Percentiles rank a stretch among this genome's conserved stretches.
Evolutionary conservation across 2,329 filamentous ascomycete genomes (phyloP).

Genomic region (Cordyceps fumosorosea): DNA sequence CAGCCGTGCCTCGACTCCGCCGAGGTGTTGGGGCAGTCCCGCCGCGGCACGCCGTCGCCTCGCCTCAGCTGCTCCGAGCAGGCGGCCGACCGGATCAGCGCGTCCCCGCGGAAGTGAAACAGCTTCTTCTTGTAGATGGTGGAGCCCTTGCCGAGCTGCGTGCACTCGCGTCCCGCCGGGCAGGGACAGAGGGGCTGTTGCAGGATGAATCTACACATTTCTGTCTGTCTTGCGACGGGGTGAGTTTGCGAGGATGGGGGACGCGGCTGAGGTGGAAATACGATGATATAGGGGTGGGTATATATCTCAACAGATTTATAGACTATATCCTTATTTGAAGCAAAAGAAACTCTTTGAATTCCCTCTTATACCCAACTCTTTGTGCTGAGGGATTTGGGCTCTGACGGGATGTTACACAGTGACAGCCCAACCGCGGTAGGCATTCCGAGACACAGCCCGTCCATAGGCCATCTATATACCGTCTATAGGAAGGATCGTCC

Average conservation of each 20-base stretch:
- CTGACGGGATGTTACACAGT: not conserved
- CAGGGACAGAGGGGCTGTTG: conserved; percentile 1
- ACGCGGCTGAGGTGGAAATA: not conserved
- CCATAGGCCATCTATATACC: too few species aligned
- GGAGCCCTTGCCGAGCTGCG: not conserved
- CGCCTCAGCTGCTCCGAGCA: not conserved
- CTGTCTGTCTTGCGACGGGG: not conserved
- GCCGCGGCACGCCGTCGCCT: not conserved
- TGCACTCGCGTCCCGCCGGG: not conserved
- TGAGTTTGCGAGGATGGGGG: not conserved
- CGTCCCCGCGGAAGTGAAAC: not conserved
- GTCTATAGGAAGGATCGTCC: not conserved
- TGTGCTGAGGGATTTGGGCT: not conserved
- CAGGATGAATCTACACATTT: not conserved
- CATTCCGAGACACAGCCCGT: not conserved
- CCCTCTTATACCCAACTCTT: not conserved
- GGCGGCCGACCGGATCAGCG: not conserved
- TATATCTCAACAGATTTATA: too few species aligned
- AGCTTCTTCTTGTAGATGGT: conserved; percentile 1
- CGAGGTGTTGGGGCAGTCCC: conserved; percentile 2
- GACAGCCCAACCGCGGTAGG: not conserved
- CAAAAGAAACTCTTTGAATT: too few species aligned
- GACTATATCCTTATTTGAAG: too few species aligned
- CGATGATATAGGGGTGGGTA: not conserved
- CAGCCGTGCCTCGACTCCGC: not conserved